Evolutionary conservation across 208 protist species (phyloP).

Genomic region (Leishmania arabica): DNA sequence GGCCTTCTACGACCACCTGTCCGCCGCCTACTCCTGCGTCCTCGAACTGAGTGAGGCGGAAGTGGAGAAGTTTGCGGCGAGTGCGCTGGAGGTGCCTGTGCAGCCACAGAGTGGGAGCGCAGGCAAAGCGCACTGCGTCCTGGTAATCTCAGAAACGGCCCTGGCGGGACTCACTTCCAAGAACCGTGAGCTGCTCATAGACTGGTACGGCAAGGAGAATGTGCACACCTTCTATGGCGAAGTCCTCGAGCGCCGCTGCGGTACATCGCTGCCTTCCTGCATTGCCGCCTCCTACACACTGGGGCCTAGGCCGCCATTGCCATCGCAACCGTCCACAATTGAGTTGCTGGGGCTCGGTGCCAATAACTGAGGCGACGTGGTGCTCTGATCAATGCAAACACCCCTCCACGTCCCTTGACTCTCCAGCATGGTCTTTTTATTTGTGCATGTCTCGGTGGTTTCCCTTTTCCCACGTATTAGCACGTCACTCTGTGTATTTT

Average conservation of each 20-base stretch:
- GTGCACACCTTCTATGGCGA: slow-evolving; percentile 66
- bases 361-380: background rate
- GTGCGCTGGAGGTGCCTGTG: slow-evolving; percentile 53
- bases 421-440: background rate
- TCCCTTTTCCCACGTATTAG: background rate
- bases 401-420: background rate
- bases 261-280: slow-evolving; percentile 53
- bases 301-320: slow-evolving; percentile 37
- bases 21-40: slow-evolving; percentile 46
- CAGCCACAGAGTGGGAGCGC: background rate
- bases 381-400: background rate
- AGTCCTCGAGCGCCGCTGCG: slow-evolving; percentile 60
- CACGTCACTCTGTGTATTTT: background rate
- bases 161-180: slow-evolving; percentile 31
- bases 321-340: slow-evolving; percentile 31
- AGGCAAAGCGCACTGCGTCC: slow-evolving; percentile 26
- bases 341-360: slow-evolving; percentile 34
- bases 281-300: slow-evolving; percentile 54
- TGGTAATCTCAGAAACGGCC: slow-evolving; percentile 64
- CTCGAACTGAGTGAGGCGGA: slow-evolving; percentile 60
- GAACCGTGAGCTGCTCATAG: slow-evolving; percentile 36
- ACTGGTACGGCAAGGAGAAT: slow-evolving; percentile 68
- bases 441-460: background rate
- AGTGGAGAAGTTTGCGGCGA: slow-evolving; percentile 61
- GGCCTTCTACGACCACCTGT: slow-evolving; percentile 66